A percentile compares a stretch with the other conserved stretches of the same genome.
These are phyloP conservation scores for Chytriomyces confervae DNA, from an alignment of 192 early-diverging fungal genomes.

Conservation along the genomic window DNA sequence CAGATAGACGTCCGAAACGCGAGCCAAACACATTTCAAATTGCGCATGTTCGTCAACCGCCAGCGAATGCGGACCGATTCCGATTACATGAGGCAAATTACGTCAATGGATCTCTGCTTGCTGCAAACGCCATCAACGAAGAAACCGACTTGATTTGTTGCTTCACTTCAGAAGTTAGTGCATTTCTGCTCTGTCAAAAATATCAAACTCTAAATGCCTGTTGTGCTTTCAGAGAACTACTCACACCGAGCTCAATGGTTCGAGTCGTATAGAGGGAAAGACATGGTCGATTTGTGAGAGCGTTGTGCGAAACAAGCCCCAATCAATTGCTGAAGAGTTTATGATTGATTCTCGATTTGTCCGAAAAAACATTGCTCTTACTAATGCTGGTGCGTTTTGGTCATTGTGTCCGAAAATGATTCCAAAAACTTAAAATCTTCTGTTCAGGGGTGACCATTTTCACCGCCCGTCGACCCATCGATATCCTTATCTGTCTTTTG, in stretches of 20 bases:
- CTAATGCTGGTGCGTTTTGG: slow-evolving; percentile 69
- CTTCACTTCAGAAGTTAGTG: slow-evolving; percentile 68
- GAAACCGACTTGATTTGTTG: slow-evolving; percentile 73
- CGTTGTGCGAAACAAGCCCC: slow-evolving; percentile 68
- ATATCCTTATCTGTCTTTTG: slow-evolving; percentile 14
- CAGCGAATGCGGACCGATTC: slow-evolving; percentile 45
- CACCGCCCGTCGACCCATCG: slow-evolving; percentile 20
- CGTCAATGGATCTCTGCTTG: slow-evolving; percentile 68
- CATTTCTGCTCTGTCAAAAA: slow-evolving; percentile 31
- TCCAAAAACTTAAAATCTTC: slow-evolving; percentile 31
- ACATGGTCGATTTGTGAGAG: slow-evolving; percentile 75
- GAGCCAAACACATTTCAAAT: slow-evolving; percentile 66
- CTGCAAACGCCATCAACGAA: slow-evolving; percentile 69
- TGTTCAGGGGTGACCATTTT: slow-evolving; percentile 20
- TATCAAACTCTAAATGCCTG: slow-evolving; percentile 32
- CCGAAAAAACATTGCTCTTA: slow-evolving; percentile 56
- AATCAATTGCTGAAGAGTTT: slow-evolving; percentile 57
- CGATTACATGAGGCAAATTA: slow-evolving; percentile 72
- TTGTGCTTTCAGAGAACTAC: slow-evolving; percentile 35
- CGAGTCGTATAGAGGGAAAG: slow-evolving; percentile 70
- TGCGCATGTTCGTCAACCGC: slow-evolving; percentile 73
- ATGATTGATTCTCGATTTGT: slow-evolving; percentile 66
- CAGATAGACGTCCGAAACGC: not conserved
- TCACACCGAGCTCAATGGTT: slow-evolving; percentile 19
- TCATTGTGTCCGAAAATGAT: not conserved